A percentile compares a stretch with the other conserved stretches of the same genome.
Evolutionary conservation across 129 eudicot species (phyloP).

Genomic region (Flaveria ramosissima): DNA sequence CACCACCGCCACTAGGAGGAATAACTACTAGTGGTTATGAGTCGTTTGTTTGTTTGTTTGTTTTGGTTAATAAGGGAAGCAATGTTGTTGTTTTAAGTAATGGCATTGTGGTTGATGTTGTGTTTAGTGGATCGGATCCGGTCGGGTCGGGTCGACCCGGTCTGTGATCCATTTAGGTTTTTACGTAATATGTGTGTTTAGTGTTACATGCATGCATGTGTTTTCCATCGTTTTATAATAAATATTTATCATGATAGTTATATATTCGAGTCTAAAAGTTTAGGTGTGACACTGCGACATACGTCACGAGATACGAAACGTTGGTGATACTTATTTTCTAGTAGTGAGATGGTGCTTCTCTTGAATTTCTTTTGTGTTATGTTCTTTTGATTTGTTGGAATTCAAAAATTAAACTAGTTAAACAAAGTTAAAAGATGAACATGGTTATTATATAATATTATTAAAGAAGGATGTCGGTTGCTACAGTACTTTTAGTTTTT

Average conservation of each 20-base stretch:
- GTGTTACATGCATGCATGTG: neutral
- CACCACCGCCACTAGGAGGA: constrained; percentile 6
- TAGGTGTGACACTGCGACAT: too few relatives aligned
- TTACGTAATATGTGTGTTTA: neutral
- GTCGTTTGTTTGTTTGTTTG: neutral
- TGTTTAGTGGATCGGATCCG: constrained; percentile 18
- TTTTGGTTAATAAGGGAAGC: neutral
- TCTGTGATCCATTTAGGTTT: constrained; percentile 8
- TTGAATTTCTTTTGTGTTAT: too few relatives aligned
- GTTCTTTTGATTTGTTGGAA: too few relatives aligned
- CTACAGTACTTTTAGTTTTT: too few relatives aligned
- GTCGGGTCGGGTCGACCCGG: neutral
- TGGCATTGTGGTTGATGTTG: constrained; percentile 24
- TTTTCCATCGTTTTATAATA: constrained; percentile 5
- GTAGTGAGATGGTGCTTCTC: too few relatives aligned
- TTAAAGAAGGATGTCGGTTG: too few relatives aligned
- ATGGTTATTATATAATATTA: too few relatives aligned
- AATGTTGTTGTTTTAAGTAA: neutral
- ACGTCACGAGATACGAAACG: too few relatives aligned
- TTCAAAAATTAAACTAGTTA: too few relatives aligned
- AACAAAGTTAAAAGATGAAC: too few relatives aligned
- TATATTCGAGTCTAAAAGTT: too few relatives aligned
- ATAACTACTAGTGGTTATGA: neutral
- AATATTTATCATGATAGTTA: neutral
- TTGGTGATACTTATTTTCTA: too few relatives aligned